Evolutionary conservation across 768 basidiomycete genomes (phyloP), one percentile per base, ranked within the genome.

Genomic region (Lentinula lateritia): DNA sequence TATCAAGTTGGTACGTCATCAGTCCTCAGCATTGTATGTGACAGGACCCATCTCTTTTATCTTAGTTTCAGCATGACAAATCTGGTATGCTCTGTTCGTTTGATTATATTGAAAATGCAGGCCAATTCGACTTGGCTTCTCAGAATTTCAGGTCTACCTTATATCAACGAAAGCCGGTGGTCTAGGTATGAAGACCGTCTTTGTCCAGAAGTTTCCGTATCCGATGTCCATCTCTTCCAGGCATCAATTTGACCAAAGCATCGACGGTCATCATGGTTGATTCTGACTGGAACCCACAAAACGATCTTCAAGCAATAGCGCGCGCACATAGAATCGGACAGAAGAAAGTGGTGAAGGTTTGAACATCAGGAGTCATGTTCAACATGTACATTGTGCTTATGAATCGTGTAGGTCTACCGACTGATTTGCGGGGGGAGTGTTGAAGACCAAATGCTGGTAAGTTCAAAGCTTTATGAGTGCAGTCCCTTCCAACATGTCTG

Each of bases 281-380:
- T 70, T 82, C 79, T 0, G 83, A 84, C 50, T 85, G 84, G 83
- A 85, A 85, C 69, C 84, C 84, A 15, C 83, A 92, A 71, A 92
- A 90, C 69, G 92, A 93, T 70, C 74, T 93, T 6, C 91, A 93
- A 72, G 92, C 92, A 0, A 91, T 93, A 71, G 92, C 92, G 23
- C 80, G 92, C 45, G 92, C 92, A 0, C 92, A 93, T 70, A 83
- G 92, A 9, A 89, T 90, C 58, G 89, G 89, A 6, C 89, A 91
- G 70, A 89, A 82, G 56, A 89, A 88, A 67, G 75, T 75, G 28
- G 89, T 91, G 62, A 83, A 88, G 70, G 84, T 84, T 66, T 28
- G 67, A 5, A 41, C 38, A 10, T 23, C 36, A 50, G n/a, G 18
- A 23, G 12, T 55, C 4, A 1, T 12, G 6, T 38, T 5, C 23